Evolutionary conservation across 108 stramenopile species (phyloP), one percentile per base, ranked within the genome.

Genomic region (Skeletonema grethae): DNA sequence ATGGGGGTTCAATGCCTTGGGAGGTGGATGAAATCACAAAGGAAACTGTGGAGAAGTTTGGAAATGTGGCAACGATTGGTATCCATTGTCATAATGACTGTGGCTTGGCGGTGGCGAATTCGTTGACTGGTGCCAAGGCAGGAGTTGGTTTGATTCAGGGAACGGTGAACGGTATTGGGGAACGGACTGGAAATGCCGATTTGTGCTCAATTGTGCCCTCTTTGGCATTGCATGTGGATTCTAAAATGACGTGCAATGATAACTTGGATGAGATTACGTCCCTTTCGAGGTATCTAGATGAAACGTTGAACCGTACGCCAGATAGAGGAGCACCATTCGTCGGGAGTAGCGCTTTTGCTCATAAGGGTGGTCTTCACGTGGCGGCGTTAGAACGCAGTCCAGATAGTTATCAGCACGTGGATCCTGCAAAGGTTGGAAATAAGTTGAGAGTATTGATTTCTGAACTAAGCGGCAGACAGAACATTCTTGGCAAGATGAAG

Each of bases 11-110:
- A 60, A 94, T 97, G 87, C 95, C 95, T 12, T 97, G 97, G 97
- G 89, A 95, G 67, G 69, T 96, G 10, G 83, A 82, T 18, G 50
- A 72, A 5, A 82, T 88, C 2, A 79, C 89, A 11, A 25, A 61
- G 12, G 64, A 70, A 24, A 80, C 89, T 57, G 83, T 90, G 7
- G 43, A 61, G 7, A 62, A 80, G 31, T 89, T 89, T 68, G 66
- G 66, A 5, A 29, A 24, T 20, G 11, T 50, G 6, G 65, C 81
- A 34, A 92, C 88, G 6, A 63, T 94, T 61, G 97, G 95, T 4
- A 92, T 97, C 65, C 97, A 97, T 82, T 80, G 82, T 68, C 97
- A 97, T 81, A 96, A 97, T 73, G 97, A 97, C 83, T 92, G 90
- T 75, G 95, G 94, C 36, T 77, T 97, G 91, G 95, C 95, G 5